Conservation (phyloP, 306 rosid species). For the Cucumis cinereus region DNA sequence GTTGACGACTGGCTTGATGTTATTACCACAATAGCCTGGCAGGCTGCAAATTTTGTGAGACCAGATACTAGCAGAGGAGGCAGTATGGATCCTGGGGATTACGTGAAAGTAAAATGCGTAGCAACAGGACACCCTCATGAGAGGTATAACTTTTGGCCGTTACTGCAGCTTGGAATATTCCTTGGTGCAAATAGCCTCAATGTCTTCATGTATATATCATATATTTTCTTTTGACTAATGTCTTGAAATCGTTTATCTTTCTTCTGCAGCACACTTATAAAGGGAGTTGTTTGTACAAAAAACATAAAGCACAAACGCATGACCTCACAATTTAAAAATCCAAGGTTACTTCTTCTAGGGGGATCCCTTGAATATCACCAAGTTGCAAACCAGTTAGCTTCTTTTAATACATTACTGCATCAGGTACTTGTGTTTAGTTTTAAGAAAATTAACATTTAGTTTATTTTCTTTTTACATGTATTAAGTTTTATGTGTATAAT, state of each 20-base stretch:
- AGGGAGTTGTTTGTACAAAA: conserved; percentile 92
- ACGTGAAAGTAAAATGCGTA: conserved; percentile 84
- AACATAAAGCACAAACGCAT: conserved; percentile 97
- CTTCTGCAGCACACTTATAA: conserved; percentile 54
- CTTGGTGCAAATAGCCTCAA: neutral
- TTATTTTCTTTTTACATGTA: neutral
- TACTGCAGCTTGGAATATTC: neutral
- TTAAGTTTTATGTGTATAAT: neutral
- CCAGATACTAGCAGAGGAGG: conserved; percentile 96
- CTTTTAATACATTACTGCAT: conserved; percentile 67
- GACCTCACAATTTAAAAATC: conserved; percentile 80
- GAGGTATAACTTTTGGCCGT: conserved; percentile 36
- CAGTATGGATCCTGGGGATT: conserved; percentile 93
- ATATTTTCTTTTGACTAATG: neutral
- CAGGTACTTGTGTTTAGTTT: conserved; percentile 49
- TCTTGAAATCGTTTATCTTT: conserved; percentile 7
- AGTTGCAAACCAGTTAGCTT: conserved; percentile 81
- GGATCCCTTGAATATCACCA: conserved; percentile 92
- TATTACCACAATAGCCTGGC: conserved; percentile 67
- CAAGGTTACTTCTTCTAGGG: conserved; percentile 65
- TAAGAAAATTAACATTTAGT: neutral
- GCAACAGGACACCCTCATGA: conserved; percentile 76
- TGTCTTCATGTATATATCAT: neutral
- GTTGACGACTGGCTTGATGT: conserved; percentile 76
- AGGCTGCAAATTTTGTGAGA: conserved; percentile 87